Conservation (phyloP, 139 green algal species). For the Mesotaenium endlicherianum region DNA sequence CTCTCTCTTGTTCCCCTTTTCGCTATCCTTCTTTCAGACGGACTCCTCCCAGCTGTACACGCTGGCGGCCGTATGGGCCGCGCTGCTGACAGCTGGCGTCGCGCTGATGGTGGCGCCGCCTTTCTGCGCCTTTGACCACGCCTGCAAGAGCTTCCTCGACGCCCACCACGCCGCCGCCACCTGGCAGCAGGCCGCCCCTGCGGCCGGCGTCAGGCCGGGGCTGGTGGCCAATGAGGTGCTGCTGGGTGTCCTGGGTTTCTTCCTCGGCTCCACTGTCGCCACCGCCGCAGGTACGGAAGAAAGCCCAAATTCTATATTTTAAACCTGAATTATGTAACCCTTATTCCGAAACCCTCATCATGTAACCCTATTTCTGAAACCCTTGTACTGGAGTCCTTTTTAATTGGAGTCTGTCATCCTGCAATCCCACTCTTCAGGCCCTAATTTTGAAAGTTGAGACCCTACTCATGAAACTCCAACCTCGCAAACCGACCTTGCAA, state of each 20-base stretch:
- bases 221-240: not conserved
- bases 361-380: no score
- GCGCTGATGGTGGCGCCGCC: not conserved
- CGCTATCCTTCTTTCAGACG: not conserved
- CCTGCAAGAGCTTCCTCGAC: not conserved
- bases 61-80: not conserved
- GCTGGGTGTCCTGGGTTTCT: not conserved
- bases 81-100: not conserved
- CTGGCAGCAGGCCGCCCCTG: not conserved
- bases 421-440: no score
- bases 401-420: no score
- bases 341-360: no score
- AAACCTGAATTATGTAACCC: no score
- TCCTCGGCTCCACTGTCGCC: constrained; percentile 5
- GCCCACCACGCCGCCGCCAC: not conserved
- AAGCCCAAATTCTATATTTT: no score
- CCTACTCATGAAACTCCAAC: no score
- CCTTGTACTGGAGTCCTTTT: no score
- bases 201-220: no score
- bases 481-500: no score
- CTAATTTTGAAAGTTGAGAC: no score
- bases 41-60: constrained; percentile 9
- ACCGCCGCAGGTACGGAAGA: constrained; percentile 16
- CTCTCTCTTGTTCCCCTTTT: not conserved
- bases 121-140: not conserved